Conservation (phyloP, 306 rosid species). For the Hippophae rhamnoides region DNA sequence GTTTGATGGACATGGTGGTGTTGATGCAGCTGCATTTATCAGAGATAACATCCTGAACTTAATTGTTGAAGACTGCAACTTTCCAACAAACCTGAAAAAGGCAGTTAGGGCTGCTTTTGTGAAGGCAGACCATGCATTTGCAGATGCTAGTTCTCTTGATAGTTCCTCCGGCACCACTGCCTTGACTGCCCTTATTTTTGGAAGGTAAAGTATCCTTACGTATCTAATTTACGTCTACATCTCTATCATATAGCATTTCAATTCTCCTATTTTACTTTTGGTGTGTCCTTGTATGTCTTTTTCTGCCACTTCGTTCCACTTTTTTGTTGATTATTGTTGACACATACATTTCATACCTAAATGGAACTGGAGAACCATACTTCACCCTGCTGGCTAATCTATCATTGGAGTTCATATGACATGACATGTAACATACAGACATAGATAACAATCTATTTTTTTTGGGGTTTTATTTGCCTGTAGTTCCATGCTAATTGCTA, state of each 20-base stretch:
- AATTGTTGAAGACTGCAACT: conserved; percentile 41
- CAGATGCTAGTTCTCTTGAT: conserved; percentile 46
- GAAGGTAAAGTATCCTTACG: conserved; percentile 25
- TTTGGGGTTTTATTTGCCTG: neutral
- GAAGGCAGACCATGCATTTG: conserved; percentile 52
- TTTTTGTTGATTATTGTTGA: too few relatives aligned
- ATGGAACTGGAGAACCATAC: too few relatives aligned
- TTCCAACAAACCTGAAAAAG: conserved; percentile 30
- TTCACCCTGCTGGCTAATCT: too few relatives aligned
- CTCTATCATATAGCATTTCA: too few relatives aligned
- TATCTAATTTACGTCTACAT: too few relatives aligned
- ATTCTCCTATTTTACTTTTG: too few relatives aligned
- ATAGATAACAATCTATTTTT: neutral
- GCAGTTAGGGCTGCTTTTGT: conserved; percentile 43
- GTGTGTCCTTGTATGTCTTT: too few relatives aligned
- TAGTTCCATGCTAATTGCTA: conserved; percentile 50
- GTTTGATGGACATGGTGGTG: conserved; percentile 66
- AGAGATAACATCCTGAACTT: conserved; percentile 41
- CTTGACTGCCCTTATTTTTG: conserved; percentile 33
- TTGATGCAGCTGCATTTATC: conserved; percentile 50
- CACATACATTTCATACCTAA: too few relatives aligned
- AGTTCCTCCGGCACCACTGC: conserved; percentile 56
- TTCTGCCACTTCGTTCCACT: too few relatives aligned
- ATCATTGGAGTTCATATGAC: too few relatives aligned
- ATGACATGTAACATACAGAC: too few relatives aligned